A percentile compares a stretch with the other conserved stretches of the same genome.
Conservation (phyloP, 73 alveolate genomes). For the Paramecium tetraurelia region DNA sequence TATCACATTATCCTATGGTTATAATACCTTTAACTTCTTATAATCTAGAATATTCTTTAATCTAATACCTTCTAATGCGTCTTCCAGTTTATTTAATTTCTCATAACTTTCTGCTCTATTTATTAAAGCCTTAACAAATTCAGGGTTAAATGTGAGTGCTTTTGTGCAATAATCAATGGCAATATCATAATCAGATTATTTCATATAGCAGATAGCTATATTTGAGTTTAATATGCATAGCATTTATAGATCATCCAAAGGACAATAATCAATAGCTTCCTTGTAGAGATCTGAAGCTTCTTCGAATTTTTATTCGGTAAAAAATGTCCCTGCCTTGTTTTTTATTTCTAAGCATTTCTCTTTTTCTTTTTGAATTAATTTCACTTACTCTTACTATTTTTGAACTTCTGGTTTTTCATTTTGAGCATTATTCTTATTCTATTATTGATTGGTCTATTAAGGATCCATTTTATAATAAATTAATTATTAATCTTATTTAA, state of each 20-base stretch:
- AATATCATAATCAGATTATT: slow-evolving; percentile 14
- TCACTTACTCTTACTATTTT: background rate
- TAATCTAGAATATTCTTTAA: slow-evolving; percentile 22
- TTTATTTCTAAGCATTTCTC: slow-evolving; percentile 63
- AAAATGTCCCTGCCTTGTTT: slow-evolving; percentile 49
- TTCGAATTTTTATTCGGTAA: background rate
- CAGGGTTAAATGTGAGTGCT: slow-evolving; percentile 62
- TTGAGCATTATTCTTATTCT: background rate
- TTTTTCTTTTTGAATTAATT: background rate
- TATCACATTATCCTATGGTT: slow-evolving; percentile 10
- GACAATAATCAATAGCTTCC: slow-evolving; percentile 58
- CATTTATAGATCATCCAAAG: slow-evolving; percentile 40
- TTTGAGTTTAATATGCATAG: slow-evolving; percentile 56
- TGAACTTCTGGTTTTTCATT: background rate
- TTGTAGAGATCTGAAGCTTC: slow-evolving; percentile 48
- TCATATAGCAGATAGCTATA: slow-evolving; percentile 54
- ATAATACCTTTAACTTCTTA: slow-evolving; percentile 47
- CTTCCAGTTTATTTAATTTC: slow-evolving; percentile 60
- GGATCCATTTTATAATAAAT: background rate
- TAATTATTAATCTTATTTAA: background rate
- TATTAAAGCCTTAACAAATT: slow-evolving; percentile 58
- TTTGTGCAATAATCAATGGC: slow-evolving; percentile 49
- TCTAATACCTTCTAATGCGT: slow-evolving; percentile 57
- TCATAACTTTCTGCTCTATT: slow-evolving; percentile 61
- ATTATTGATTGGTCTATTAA: background rate